Evolutionary conservation across 352 stramenopile genomes (phyloP), one percentile per base, ranked within the genome.

Genomic region (Pythium scleroteichum): DNA sequence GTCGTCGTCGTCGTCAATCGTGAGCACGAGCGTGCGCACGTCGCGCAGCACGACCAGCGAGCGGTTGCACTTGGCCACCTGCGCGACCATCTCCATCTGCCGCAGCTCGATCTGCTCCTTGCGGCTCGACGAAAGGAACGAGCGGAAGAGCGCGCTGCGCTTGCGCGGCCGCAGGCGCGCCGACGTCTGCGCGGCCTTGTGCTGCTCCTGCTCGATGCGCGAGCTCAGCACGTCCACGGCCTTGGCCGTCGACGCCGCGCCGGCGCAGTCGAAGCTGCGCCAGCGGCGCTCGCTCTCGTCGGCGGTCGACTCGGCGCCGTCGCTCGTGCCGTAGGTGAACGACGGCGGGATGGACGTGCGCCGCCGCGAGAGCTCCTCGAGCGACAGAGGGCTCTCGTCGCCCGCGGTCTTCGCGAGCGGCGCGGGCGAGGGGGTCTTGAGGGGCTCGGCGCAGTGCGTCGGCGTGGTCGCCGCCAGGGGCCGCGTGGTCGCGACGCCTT

Each of bases 11-110:
- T 40, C 42, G 13, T 76, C 62, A 47, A 65, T 53, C 42, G 62
- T 59, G 51, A 76, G 62, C 53, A 85, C 46, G 13, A 82, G 53
- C 66, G 68, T 61, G 38, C 68, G 68, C 57, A 70, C 69, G 51
- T 82, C 72, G 50, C 72, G 66, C 7, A 82, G 51, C 39, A 82
- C 63, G 26, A 64, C 73, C n/a, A 91, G 63, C 48, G 79, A 89
- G 0, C 82, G 82, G 58, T 84, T 82, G 57, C 71, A 60, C 33
- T 74, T 78, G 32, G 82, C 79, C 20, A 87, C 75, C 26, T 86
- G 75, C n/a, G 82, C 82, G 27, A 87, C 74, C 2, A 91, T 66
- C 53, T 89, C 78, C 76, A 91, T 87, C 59, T 84, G 82, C 17
- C 87, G 66, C 33, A 91, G 54, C 51, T 73, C 64, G 10, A 91